These are phyloP conservation scores for Teratosphaeriaceae sp. DNA, from an alignment of 2,329 filamentous ascomycete genomes.

Conservation along the genomic window DNA sequence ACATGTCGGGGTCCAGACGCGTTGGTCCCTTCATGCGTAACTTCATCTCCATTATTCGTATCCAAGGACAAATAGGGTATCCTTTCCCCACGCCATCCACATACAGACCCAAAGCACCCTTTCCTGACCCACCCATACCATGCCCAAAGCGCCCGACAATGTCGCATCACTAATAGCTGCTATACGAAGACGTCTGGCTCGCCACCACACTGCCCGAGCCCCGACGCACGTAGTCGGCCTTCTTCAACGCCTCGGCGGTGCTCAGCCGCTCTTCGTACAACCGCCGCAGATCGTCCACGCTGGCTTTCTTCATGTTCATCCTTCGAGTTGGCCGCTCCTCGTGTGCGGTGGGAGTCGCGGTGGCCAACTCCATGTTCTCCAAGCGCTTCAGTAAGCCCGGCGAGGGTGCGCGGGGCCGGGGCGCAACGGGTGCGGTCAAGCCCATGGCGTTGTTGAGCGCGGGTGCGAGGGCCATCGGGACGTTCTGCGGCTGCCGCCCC, in stretches of 20 bases:
- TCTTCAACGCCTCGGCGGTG: slow-evolving; percentile 21
- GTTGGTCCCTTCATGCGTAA: too few relatives aligned
- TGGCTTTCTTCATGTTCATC: slow-evolving; percentile 38
- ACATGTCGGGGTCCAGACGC: too few relatives aligned
- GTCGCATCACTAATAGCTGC: too few relatives aligned
- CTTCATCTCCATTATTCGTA: too few relatives aligned
- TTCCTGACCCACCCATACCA: too few relatives aligned
- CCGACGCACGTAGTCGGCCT: background rate
- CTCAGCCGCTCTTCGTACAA: slow-evolving; percentile 43
- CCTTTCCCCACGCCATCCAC: too few relatives aligned
- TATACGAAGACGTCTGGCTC: background rate
- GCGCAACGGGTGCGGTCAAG: slow-evolving; percentile 9
- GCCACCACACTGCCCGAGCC: background rate
- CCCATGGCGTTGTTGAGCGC: slow-evolving; percentile 3
- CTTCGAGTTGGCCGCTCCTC: slow-evolving; percentile 18
- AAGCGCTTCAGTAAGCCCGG: slow-evolving; percentile 41
- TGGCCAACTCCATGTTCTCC: slow-evolving; percentile 35
- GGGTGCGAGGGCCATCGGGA: too few relatives aligned
- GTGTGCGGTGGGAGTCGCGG: slow-evolving; percentile 1
- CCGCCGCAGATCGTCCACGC: slow-evolving; percentile 41
- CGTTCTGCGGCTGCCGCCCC: too few relatives aligned
- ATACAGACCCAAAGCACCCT: too few relatives aligned
- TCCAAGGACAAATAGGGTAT: too few relatives aligned
- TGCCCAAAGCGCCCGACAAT: too few relatives aligned
- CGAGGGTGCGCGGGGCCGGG: slow-evolving; percentile 30